phyloP scores from a whole-genome alignment of 176 grass and related monocot genomes.

The Carex kokanica region DNA sequence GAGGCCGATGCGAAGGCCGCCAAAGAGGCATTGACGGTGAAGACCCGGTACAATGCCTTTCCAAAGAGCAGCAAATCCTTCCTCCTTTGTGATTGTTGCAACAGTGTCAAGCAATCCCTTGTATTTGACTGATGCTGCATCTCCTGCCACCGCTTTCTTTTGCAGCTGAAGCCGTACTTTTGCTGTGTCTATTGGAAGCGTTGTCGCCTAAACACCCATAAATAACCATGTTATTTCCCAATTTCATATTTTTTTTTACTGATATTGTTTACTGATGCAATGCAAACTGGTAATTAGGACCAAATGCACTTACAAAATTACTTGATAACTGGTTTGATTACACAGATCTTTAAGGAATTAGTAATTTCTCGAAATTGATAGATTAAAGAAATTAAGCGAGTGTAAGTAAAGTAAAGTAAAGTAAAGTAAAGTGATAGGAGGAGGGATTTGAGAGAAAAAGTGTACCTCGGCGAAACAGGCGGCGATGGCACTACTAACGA shows the following conservation, averaged over 20 bases:
- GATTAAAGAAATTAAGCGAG: neutral
- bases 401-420: neutral
- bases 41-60: slow-evolving; percentile 76
- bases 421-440: neutral
- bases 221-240: neutral
- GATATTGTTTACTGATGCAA: neutral
- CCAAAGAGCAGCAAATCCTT: slow-evolving; percentile 74
- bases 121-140: slow-evolving; percentile 30
- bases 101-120: slow-evolving; percentile 67
- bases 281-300: neutral
- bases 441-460: neutral
- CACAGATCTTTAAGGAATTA: neutral
- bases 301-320: neutral
- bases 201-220: slow-evolving; percentile 52
- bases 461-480: slow-evolving; percentile 88
- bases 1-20: slow-evolving; percentile 79
- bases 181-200: slow-evolving; percentile 91
- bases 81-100: slow-evolving; percentile 53
- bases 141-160: slow-evolving; percentile 39
- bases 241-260: neutral
- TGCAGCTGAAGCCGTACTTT: slow-evolving; percentile 97
- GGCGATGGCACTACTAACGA: slow-evolving; percentile 87
- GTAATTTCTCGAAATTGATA: neutral
- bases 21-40: slow-evolving; percentile 78
- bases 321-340: neutral